A percentile compares a stretch with the other conserved stretches of the same genome.
Conservation (phyloP, 768 basidiomycete genomes). For the Rhizopogon vulgaris region DNA sequence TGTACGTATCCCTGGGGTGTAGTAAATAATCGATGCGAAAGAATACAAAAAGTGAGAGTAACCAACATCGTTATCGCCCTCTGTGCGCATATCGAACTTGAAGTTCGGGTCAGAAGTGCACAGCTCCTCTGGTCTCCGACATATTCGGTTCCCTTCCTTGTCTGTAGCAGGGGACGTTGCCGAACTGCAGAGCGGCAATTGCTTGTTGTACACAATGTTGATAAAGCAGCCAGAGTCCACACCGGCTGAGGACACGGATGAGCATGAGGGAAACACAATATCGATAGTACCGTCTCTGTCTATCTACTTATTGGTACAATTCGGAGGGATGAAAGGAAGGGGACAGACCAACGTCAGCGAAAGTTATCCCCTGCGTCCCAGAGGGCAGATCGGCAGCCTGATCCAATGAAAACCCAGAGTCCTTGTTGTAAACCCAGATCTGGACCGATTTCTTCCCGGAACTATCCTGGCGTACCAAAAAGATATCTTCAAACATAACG, state of each 20-base stretch:
- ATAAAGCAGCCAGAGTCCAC: constrained; percentile 73
- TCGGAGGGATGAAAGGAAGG: neutral
- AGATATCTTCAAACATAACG: constrained; percentile 54
- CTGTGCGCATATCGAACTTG: constrained; percentile 59
- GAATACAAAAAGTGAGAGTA: neutral
- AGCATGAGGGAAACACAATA: constrained; percentile 86
- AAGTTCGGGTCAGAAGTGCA: constrained; percentile 81
- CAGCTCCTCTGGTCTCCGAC: constrained; percentile 73
- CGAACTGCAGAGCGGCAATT: constrained; percentile 73
- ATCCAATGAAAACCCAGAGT: constrained; percentile 63
- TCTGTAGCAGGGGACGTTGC: constrained; percentile 40
- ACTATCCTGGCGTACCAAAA: constrained; percentile 77
- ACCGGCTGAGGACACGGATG: constrained; percentile 62
- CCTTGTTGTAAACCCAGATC: constrained; percentile 88
- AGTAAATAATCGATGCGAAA: neutral
- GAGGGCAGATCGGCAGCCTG: constrained; percentile 64
- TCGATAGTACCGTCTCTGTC: constrained; percentile 97
- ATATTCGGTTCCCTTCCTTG: constrained; percentile 48
- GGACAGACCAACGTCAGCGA: constrained; percentile 81
- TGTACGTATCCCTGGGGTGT: constrained; percentile 53
- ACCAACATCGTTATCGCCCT: constrained; percentile 45
- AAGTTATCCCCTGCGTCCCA: constrained; percentile 74
- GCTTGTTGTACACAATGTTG: constrained; percentile 91
- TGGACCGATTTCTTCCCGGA: constrained; percentile 64
- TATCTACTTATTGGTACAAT: constrained; percentile 16